Percentiles rank a stretch among this genome's conserved stretches.
Conservation (phyloP, 1,139 yeast species). For the Geotrichum fermentans region DNA sequence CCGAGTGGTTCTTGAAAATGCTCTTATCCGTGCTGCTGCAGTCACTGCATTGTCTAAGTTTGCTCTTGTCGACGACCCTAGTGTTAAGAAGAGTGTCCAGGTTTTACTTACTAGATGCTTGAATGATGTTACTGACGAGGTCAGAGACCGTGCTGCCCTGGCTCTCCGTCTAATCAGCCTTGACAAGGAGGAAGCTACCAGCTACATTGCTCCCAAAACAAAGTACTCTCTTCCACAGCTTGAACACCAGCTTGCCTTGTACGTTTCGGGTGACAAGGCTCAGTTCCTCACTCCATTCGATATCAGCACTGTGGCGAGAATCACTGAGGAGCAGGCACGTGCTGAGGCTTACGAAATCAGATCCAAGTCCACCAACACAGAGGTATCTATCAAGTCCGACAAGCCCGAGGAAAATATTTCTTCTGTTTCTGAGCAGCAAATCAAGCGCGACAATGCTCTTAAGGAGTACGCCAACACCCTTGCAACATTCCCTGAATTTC, state of each 20-base stretch:
- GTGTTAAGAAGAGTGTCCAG: constrained; percentile 62
- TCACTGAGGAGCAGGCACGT: constrained; percentile 59
- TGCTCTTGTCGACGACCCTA: constrained; percentile 71
- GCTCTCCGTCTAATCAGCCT: constrained; percentile 62
- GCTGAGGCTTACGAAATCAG: constrained; percentile 50
- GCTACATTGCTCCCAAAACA: constrained; percentile 61
- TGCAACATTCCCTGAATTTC: constrained; percentile 62
- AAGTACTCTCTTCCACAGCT: constrained; percentile 69
- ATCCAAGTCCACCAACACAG: constrained; percentile 28
- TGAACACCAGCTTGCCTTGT: constrained; percentile 70
- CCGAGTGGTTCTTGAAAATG: constrained; percentile 91
- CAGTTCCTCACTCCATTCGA: constrained; percentile 67
- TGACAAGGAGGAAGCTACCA: constrained; percentile 45
- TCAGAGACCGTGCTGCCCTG: constrained; percentile 93
- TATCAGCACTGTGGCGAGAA: constrained; percentile 56
- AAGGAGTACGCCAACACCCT: constrained; percentile 67
- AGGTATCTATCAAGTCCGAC: constrained; percentile 21
- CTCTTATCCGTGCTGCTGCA: constrained; percentile 93
- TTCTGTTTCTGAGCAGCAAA: constrained; percentile 38
- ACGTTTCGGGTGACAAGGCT: constrained; percentile 59
- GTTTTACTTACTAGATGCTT: constrained; percentile 77
- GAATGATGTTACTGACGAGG: constrained; percentile 91
- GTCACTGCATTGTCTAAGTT: constrained; percentile 89
- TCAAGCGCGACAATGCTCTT: constrained; percentile 27
- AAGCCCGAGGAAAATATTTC: constrained; percentile 22